Evolutionary conservation across 139 green algal species (phyloP), one percentile per base, ranked within the genome.

Genomic region (Chlorella sorokiniana): DNA sequence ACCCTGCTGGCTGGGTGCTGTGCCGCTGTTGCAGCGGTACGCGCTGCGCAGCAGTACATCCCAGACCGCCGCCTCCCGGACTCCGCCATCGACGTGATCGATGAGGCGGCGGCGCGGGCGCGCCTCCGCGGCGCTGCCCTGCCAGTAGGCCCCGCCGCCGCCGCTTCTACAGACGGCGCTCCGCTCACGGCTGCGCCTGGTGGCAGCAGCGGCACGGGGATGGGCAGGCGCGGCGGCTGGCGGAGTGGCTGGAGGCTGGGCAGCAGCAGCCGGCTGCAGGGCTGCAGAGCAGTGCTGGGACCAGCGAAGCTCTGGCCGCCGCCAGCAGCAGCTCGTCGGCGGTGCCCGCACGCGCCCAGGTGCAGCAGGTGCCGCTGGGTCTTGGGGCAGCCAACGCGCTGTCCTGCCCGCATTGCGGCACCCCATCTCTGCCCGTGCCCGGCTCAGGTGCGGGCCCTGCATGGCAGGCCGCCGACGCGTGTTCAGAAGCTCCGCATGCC

Each of bases 41-140:
- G 62, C 7, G 83, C 89, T 10, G 90, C 91, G 16, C 84, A 89
- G 64, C 87, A 86, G n/a, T 96, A 95, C 86, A 85, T 95, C 38
- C 81, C 83, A 2, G 88, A 94, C 75, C 86, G 91, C 31, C 78
- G 86, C 37, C 89, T 95, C 64, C 92, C 92, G 22, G 92, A 95
- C 81, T 86, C 71, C 29, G 92, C 94, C 1, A 96, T 98, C 35
- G 94, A 98, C 83, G 56, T 97, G 4, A 83, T 98, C 23, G 94
- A 98, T 72, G 93, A 98, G 78, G 89, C 91, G 23, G 94, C 94
- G 7, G 84, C 63, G 9, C 54, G 77, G 0, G 51, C 52, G 4
- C 51, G 73, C 20, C 69, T 88, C 41, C 29, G n/a, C 20, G 40
- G 42, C 35, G 82, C 63, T 9, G 79, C 63, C 2, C 67, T 48